phyloP scores from a whole-genome alignment of 441 rosid species.

The Hypseocharis bilobata region DNA sequence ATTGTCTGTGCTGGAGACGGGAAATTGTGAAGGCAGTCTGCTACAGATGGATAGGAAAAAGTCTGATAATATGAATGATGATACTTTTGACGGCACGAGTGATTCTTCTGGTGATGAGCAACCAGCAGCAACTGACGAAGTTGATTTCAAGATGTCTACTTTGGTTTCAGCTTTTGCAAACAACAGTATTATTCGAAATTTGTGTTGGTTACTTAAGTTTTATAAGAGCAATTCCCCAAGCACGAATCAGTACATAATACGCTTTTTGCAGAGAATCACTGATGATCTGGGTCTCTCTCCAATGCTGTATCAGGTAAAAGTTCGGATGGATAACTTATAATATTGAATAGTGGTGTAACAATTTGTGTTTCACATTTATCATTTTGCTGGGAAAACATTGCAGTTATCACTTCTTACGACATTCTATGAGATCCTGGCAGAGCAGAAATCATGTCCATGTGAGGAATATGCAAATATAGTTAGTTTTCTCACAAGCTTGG shows the following conservation, averaged over 20 bases:
- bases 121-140: slow-evolving; percentile 55
- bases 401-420: slow-evolving; percentile 75
- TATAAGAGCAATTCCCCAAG: slow-evolving; percentile 61
- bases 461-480: slow-evolving; percentile 54
- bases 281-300: slow-evolving; percentile 84
- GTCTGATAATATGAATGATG: slow-evolving; percentile 33
- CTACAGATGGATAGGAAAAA: slow-evolving; percentile 29
- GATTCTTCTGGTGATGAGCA: slow-evolving; percentile 71
- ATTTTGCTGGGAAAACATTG: slow-evolving; percentile 22
- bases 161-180: slow-evolving; percentile 74
- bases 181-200: slow-evolving; percentile 64
- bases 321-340: slow-evolving; percentile 7
- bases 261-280: slow-evolving; percentile 64
- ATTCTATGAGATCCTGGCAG: slow-evolving; percentile 70
- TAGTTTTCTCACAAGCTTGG: slow-evolving; percentile 51
- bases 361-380: slow-evolving; percentile 16
- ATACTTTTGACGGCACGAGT: slow-evolving; percentile 39
- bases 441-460: slow-evolving; percentile 62
- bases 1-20: slow-evolving; percentile 30
- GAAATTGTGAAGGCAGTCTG: slow-evolving; percentile 22
- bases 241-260: slow-evolving; percentile 55
- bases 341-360: not conserved
- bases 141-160: slow-evolving; percentile 78
- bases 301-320: slow-evolving; percentile 85
- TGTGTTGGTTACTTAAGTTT: slow-evolving; percentile 88